Conservation (phyloP, 345 rosid species). For the Turritis glabra region DNA sequence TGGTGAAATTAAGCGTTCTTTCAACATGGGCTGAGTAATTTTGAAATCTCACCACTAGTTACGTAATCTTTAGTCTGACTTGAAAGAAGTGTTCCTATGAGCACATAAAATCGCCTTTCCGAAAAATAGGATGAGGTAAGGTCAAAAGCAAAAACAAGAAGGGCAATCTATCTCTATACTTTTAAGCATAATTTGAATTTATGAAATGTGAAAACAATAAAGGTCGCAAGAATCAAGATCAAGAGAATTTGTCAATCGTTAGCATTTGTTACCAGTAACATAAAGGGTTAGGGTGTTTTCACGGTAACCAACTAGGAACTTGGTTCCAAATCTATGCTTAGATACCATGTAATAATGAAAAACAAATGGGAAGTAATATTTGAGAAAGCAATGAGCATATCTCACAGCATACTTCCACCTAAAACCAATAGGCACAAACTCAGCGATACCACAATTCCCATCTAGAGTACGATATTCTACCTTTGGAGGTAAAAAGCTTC, state of each 20-base stretch:
- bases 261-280: not conserved
- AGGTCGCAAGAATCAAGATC: not conserved
- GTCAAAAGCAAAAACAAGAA: constrained; percentile 17
- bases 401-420: not conserved
- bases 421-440: constrained; percentile 10
- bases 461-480: constrained; percentile 17
- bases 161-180: not conserved
- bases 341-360: not conserved
- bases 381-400: constrained; percentile 12
- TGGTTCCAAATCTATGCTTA: not conserved
- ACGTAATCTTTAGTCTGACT: constrained; percentile 79
- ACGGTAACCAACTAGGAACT: too few species aligned
- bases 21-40: not conserved
- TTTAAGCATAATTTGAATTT: not conserved
- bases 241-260: not conserved
- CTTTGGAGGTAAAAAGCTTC: constrained; percentile 43
- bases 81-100: constrained; percentile 68
- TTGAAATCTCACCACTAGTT: constrained; percentile 54
- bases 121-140: constrained; percentile 14
- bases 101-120: constrained; percentile 78
- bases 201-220: not conserved
- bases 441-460: not conserved
- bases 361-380: constrained; percentile 3
- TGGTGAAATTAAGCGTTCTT: not conserved
- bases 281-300: too few species aligned